Conservation (phyloP, 768 basidiomycete species). For the Xanthoconium stramineum region DNA sequence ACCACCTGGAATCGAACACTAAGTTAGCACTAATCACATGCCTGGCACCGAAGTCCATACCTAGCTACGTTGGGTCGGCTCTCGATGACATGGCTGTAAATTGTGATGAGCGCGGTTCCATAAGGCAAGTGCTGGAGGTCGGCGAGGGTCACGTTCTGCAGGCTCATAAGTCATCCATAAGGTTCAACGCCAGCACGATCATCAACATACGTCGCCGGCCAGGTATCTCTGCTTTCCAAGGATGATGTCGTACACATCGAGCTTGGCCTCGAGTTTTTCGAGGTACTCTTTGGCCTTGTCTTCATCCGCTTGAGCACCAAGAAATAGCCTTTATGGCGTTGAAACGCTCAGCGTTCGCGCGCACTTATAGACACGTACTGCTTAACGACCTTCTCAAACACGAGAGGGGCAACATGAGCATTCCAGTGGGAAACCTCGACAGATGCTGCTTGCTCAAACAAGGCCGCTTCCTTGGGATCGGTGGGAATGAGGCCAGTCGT, state of each 20-base stretch:
- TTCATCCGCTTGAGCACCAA: conserved; percentile 24
- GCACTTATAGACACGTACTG: conserved; percentile 30
- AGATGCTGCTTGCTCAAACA: conserved; percentile 35
- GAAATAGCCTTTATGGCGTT: conserved; percentile 6
- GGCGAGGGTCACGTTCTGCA: conserved; percentile 48
- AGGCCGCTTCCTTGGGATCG: conserved; percentile 32
- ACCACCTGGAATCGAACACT: conserved; percentile 42
- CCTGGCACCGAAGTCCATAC: conserved; percentile 23
- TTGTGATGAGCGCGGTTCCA: conserved; percentile 27
- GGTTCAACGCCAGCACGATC: not conserved
- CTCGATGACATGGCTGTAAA: conserved; percentile 26
- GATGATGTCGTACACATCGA: conserved; percentile 54
- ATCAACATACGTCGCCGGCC: conserved; percentile 48
- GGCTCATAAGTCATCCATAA: not conserved
- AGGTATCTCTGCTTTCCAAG: conserved; percentile 54
- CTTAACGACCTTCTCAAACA: conserved; percentile 52
- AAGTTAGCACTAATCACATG: not conserved
- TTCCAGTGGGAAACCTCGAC: conserved; percentile 55
- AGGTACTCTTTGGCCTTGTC: conserved; percentile 13
- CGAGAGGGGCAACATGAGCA: conserved; percentile 34
- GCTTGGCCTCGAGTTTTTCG: conserved; percentile 28
- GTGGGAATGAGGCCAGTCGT: conserved; percentile 46
- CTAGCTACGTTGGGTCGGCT: conserved; percentile 43
- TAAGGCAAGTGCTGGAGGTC: conserved; percentile 59
- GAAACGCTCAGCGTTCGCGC: not conserved